Conservation (phyloP, 2,329 filamentous ascomycete species). For the Colletotrichum higginsianum region DNA sequence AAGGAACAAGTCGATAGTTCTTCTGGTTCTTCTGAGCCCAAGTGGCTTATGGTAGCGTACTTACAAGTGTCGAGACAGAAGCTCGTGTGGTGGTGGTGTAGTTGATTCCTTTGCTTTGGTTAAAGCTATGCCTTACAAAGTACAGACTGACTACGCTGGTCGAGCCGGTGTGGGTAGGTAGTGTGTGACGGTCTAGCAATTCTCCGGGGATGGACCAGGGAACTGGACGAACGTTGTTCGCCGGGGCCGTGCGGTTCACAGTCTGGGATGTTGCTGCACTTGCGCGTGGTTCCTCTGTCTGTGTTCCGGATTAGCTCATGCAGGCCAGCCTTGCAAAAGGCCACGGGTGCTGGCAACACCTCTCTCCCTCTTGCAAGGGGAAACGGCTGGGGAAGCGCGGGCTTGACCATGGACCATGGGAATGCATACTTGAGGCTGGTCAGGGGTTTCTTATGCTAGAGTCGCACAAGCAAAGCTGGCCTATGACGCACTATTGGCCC, state of each 20-base stretch:
- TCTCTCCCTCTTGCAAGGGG: slow-evolving; percentile 27
- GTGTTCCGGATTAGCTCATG: slow-evolving; percentile 42
- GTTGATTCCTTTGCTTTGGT: slow-evolving; percentile 12
- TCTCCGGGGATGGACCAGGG: slow-evolving; percentile 41
- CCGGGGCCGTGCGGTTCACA: slow-evolving; percentile 38
- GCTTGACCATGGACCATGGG: slow-evolving; percentile 32
- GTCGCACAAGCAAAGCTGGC: slow-evolving; percentile 23
- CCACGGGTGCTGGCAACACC: slow-evolving; percentile 27
- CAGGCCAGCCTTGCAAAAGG: slow-evolving; percentile 40
- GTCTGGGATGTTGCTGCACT: slow-evolving; percentile 39
- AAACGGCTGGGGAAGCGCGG: slow-evolving; percentile 20
- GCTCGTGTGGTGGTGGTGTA: slow-evolving; percentile 8
- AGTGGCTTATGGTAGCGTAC: slow-evolving; percentile 19
- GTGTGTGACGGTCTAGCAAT: slow-evolving; percentile 37
- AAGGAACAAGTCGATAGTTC: slow-evolving; percentile 27
- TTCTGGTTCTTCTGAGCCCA: slow-evolving; percentile 22
- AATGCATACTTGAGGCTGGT: slow-evolving; percentile 29
- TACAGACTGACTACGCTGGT: slow-evolving; percentile 8
- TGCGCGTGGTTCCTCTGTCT: slow-evolving; percentile 24
- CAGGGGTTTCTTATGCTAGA: slow-evolving; percentile 27
- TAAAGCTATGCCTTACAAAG: slow-evolving; percentile 18
- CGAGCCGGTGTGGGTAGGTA: slow-evolving; percentile 25
- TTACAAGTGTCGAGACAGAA: neutral
- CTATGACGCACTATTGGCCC: slow-evolving; percentile 34
- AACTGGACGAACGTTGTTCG: slow-evolving; percentile 39